Evolutionary conservation across 192 early-diverging fungal species (phyloP).

Genomic region (Coemansia sp.): DNA sequence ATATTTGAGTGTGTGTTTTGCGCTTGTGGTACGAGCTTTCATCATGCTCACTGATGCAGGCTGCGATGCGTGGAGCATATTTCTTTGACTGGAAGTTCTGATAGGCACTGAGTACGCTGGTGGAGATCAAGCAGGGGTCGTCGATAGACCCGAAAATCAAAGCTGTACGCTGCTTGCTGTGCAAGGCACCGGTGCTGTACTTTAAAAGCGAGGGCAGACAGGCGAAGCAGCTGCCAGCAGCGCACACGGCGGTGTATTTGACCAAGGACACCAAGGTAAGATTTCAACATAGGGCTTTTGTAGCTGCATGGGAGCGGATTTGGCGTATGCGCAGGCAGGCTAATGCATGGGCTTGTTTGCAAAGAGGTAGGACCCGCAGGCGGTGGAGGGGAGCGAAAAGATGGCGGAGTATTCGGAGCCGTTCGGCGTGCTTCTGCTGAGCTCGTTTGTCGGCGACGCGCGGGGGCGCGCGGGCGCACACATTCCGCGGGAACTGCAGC

Average conservation of each 20-base stretch:
- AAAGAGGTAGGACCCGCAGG: slow-evolving; percentile 4
- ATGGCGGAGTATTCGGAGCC: slow-evolving; percentile 41
- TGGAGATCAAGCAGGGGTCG: slow-evolving; percentile 45
- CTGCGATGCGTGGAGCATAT: background rate
- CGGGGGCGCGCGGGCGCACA: slow-evolving; percentile 11
- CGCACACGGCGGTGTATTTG: slow-evolving; percentile 25
- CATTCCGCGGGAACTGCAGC: slow-evolving; percentile 42
- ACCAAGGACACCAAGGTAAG: slow-evolving; percentile 13
- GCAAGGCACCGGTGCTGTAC: slow-evolving; percentile 35
- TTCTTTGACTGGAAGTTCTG: background rate
- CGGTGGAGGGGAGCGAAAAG: slow-evolving; percentile 14
- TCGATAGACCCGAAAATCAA: slow-evolving; percentile 52
- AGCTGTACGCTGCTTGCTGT: slow-evolving; percentile 46
- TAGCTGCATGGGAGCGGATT: background rate
- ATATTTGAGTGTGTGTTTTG: background rate
- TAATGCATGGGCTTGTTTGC: background rate
- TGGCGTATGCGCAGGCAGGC: background rate
- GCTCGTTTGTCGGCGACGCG: background rate
- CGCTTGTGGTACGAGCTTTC: background rate
- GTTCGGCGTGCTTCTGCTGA: slow-evolving; percentile 36
- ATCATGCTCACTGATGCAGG: background rate
- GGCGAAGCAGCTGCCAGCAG: slow-evolving; percentile 19
- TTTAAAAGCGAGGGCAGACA: slow-evolving; percentile 9
- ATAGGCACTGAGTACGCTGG: slow-evolving; percentile 34
- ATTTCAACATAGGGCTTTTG: background rate